A percentile compares a stretch with the other conserved stretches of the same genome.
Conservation (phyloP, 768 basidiomycete species). For the Phylloporus sp. region DNA sequence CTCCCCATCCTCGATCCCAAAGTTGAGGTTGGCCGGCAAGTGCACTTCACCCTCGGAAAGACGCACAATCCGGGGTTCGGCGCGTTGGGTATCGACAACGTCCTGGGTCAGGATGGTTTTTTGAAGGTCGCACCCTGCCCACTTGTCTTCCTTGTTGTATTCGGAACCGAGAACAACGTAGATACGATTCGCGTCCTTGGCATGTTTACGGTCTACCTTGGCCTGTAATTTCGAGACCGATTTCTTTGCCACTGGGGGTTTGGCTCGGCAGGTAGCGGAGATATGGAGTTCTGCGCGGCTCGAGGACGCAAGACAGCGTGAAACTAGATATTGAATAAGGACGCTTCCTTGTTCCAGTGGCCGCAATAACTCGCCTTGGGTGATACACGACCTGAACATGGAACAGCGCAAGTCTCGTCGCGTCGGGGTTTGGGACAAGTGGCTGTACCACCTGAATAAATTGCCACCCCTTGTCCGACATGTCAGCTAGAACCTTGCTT, state of each 20-base stretch:
- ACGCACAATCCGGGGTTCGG: constrained; percentile 23
- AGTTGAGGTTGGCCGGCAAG: constrained; percentile 55
- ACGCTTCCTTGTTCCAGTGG: neutral
- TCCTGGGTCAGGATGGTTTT: constrained; percentile 56
- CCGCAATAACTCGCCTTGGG: constrained; percentile 14
- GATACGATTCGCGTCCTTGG: constrained; percentile 42
- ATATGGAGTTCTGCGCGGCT: constrained; percentile 46
- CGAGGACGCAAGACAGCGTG: constrained; percentile 40
- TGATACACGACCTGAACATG: constrained; percentile 28
- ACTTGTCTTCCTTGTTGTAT: constrained; percentile 60
- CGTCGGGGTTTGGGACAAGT: no score
- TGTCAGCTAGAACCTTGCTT: no score
- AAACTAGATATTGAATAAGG: constrained; percentile 21
- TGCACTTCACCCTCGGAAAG: constrained; percentile 37
- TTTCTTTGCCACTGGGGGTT: constrained; percentile 35
- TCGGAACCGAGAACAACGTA: constrained; percentile 76
- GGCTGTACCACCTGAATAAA: no score
- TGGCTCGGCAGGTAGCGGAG: constrained; percentile 38
- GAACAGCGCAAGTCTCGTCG: no score
- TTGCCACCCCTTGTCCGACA: no score
- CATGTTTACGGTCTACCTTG: constrained; percentile 38
- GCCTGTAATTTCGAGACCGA: constrained; percentile 44
- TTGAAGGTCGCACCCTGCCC: constrained; percentile 65
- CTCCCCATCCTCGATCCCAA: constrained; percentile 50
- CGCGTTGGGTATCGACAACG: constrained; percentile 32